Percentiles rank a stretch among this genome's conserved stretches.
These are phyloP conservation scores for Pluteus cervinus DNA, from an alignment of 768 basidiomycete species.

Conservation along the genomic window DNA sequence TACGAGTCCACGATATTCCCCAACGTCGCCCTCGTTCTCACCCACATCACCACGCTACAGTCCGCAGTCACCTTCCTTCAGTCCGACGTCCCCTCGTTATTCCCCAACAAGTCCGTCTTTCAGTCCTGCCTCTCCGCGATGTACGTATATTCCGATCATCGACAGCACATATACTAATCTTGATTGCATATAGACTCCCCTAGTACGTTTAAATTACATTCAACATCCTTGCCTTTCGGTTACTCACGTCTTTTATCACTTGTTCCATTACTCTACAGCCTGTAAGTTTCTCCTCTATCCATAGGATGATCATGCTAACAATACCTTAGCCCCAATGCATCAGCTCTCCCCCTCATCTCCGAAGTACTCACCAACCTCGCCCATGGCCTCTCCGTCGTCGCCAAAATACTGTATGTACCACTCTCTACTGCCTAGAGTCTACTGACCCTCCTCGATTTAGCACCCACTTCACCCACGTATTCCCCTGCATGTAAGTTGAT, in stretches of 20 bases:
- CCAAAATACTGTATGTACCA: constrained; percentile 82
- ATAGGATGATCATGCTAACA: constrained; percentile 7
- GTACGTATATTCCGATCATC: constrained; percentile 37
- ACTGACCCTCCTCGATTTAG: constrained; percentile 29
- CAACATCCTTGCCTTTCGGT: constrained; percentile 12
- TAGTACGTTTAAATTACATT: constrained; percentile 42
- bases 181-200: constrained; percentile 56
- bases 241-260: constrained; percentile 13
- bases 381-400: constrained; percentile 82
- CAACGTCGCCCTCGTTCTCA: constrained; percentile 80
- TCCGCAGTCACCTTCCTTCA: constrained; percentile 87
- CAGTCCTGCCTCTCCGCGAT: constrained; percentile 89
- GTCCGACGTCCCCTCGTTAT: constrained; percentile 84
- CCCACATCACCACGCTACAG: constrained; percentile 82
- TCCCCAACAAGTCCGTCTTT: constrained; percentile 89
- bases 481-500: constrained; percentile 74
- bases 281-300: constrained; percentile 40
- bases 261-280: constrained; percentile 32
- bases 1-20: constrained; percentile 82
- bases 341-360: constrained; percentile 88
- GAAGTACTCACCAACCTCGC: constrained; percentile 91
- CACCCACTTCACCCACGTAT: constrained; percentile 83
- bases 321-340: constrained; percentile 57
- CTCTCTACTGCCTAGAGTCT: neutral
- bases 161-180: constrained; percentile 13